phyloP scores from a whole-genome alignment of 208 protist genomes.

The Trypanosoma scelopori region DNA sequence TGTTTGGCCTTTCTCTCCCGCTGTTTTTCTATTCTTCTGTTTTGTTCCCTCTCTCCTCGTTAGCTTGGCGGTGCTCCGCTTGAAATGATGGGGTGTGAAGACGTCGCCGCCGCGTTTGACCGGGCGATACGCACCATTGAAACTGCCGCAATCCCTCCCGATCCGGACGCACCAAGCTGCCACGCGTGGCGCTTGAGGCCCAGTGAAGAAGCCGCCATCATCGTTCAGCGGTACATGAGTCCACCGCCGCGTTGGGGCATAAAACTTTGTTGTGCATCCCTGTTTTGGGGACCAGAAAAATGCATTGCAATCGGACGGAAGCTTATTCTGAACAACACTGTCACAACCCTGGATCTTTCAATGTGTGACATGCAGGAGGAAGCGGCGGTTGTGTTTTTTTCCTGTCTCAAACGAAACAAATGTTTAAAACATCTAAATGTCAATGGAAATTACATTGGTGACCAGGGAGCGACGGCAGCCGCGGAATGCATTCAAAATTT shows the following conservation, averaged over 20 bases:
- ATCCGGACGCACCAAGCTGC: slow-evolving; percentile 41
- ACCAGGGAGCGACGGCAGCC: slow-evolving; percentile 49
- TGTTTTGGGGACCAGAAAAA: slow-evolving; percentile 47
- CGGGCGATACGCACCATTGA: slow-evolving; percentile 36
- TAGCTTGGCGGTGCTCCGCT: too few relatives aligned
- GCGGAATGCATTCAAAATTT: slow-evolving; percentile 39
- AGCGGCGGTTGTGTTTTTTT: slow-evolving; percentile 47
- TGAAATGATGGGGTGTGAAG: too few relatives aligned
- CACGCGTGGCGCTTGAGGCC: slow-evolving; percentile 39
- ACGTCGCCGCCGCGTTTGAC: slow-evolving; percentile 27
- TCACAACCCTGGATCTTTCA: slow-evolving; percentile 55
- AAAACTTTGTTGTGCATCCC: slow-evolving; percentile 43
- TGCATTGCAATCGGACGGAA: slow-evolving; percentile 41
- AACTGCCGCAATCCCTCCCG: slow-evolving; percentile 18
- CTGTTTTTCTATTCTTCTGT: background rate
- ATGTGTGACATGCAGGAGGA: slow-evolving; percentile 54
- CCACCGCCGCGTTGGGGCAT: slow-evolving; percentile 57
- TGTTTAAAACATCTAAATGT: slow-evolving; percentile 49
- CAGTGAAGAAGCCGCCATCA: slow-evolving; percentile 46
- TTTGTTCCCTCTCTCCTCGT: slow-evolving; percentile 35
- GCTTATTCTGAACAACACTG: slow-evolving; percentile 48
- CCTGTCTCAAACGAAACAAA: slow-evolving; percentile 38
- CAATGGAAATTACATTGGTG: slow-evolving; percentile 52
- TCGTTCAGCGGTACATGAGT: slow-evolving; percentile 35
- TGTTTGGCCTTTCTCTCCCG: too few relatives aligned